Base-by-base conservation (phyloP, 1,284 basidiomycete species). In the Rhodotorula sp. region DNA sequence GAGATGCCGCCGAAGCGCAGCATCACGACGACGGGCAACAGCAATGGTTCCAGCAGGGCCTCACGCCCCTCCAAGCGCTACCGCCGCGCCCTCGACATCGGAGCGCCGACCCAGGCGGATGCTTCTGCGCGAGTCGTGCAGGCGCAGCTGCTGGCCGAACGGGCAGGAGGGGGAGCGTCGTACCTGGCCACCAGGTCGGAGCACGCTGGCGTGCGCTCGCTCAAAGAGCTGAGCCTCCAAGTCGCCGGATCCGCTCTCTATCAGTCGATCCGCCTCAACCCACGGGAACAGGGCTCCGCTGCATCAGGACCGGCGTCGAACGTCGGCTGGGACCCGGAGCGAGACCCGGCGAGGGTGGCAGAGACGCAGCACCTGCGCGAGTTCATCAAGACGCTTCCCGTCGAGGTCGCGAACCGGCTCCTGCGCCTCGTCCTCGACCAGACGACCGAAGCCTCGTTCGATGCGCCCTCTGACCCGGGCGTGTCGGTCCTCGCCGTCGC, bases 261-360 rank as follows among this genome's bases (percentile, higher is more conserved):
- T 27, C 63, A 64, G 13, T 10, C 49, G 4, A 41, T 75, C n/a
- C 63, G 61, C 52, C 41, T 75, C 19, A 25, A 34, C 13, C 13
- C 23, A 14, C 56, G 56, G 16, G 56, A 58, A 34, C n/a, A 12
- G 23, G 44, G 34, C 17, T 21, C 45, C 17, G 48, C 50, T 7
- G 21, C 16, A 2, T 17, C 16, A 17, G 61, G 7, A 16, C 7
- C 21, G 9, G n/a, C 56, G 10, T 14, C 58, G 13, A 44, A n/a
- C 7, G 64, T 75, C 2, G 74, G 74, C 2, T 73, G 74, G 74
- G 59, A 75, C 54, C 60, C 63, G 41, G 46, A 68, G 7, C 67
- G 74, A 16, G 61, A 70, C 16, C n/a, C 64, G 2, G 62, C 54
- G 2, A 27, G 27, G 0, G 44, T 42, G 3, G 58, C 53, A 46